Percentiles rank a stretch among this genome's conserved stretches.
Evolutionary conservation across 164 flowering plant species (phyloP).

Genomic region (Magnolia sinica): DNA sequence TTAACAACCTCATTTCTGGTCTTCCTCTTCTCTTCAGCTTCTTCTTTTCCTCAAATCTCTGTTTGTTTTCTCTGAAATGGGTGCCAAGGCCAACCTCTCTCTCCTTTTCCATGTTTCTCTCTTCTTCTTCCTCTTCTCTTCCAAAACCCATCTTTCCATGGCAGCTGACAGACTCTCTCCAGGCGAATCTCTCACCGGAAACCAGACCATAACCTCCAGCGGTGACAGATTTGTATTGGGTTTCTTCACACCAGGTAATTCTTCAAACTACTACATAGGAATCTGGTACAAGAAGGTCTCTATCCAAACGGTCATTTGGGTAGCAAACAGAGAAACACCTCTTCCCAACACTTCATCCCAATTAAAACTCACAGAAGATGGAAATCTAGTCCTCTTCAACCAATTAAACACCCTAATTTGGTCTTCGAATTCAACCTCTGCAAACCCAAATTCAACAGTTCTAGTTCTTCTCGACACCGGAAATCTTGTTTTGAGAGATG

Average conservation of each 20-base stretch:
- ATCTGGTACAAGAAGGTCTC: constrained; percentile 20
- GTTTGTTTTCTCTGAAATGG: neutral
- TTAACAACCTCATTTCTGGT: no score
- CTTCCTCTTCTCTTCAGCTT: no score
- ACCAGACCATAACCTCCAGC: constrained; percentile 11
- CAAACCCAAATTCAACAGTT: constrained; percentile 2
- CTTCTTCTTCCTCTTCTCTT: neutral
- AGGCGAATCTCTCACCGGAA: constrained; percentile 14
- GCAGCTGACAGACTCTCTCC: constrained; percentile 11
- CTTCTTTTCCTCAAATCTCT: no score
- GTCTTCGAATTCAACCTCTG: constrained; percentile 12
- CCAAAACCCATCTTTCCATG: neutral
- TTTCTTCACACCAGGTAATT: constrained; percentile 16
- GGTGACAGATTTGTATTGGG: constrained; percentile 14
- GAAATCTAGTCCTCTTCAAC: constrained; percentile 15
- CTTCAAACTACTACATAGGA: constrained; percentile 14
- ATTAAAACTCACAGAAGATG: constrained; percentile 18
- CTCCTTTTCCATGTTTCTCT: neutral
- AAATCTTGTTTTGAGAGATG: constrained; percentile 27
- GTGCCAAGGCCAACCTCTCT: neutral
- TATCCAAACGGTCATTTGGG: constrained; percentile 12
- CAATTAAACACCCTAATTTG: constrained; percentile 6
- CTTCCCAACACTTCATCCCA: constrained; percentile 5
- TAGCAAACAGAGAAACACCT: constrained; percentile 22
- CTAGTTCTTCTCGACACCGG: constrained; percentile 21